Evolutionary conservation across 208 protist species (phyloP), one percentile per base, ranked within the genome.

Genomic region (Herpetomonas tarakana): DNA sequence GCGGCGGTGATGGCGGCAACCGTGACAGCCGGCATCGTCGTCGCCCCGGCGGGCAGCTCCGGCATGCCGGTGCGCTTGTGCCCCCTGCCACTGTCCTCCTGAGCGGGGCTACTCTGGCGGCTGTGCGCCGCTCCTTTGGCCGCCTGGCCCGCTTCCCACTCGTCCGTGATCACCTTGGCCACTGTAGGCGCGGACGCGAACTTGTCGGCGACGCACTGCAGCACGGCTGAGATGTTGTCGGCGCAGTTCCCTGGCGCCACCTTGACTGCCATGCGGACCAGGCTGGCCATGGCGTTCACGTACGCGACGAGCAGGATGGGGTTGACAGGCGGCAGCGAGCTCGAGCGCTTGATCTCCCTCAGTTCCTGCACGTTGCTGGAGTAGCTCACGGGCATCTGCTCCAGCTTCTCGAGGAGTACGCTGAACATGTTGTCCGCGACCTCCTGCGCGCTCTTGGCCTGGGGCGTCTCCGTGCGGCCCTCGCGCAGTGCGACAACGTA

Each of bases 401-500:
- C 59, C 22, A 92, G 22, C 14, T 61, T 57, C 28, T 58, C 63
- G 24, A 83, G 71, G 57, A 91, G 82, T 14, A 74, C 68, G 44
- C 69, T 59, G 70, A 91, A 89, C 52, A 16, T 57, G 16, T 11
- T 25, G 0, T 50, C 31, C 19, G 29, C 24, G 29, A 45, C 28
- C 9, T 55, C 14, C 11, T 58, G 26, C n/a, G 16, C 28, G 18
- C 6, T 21, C 39, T 67, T 47, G 14, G 45, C 31, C 14, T 30
- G 27, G 7, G 16, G 31, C 3, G 30, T 63, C 64, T 72, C 68
- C 3, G 29, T 31, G 19, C 58, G 58, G 11, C 68, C 60, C 7
- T 88, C 68, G 52, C 71, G 74, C 31, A 86, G 53, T 4, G 60
- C 68, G 28, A 65, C 52, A 27, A 77, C 78, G 69, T 86, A 98